A percentile compares a stretch with the other conserved stretches of the same genome.
Conservation (phyloP, 192 early-diverging fungal genomes). For the Thoreauomyces humboldtii region DNA sequence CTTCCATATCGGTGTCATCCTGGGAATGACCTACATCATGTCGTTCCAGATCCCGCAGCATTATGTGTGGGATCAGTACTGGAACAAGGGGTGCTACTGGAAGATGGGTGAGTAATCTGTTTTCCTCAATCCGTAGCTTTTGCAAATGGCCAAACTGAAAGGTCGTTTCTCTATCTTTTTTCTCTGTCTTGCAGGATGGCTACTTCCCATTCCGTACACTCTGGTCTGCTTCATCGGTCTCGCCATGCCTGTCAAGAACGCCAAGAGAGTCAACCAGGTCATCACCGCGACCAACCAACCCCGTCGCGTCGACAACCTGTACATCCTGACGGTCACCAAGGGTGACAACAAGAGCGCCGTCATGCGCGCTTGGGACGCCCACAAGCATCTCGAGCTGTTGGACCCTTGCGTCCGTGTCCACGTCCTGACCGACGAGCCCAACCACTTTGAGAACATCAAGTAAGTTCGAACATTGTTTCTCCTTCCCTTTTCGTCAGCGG, state of each 20-base stretch:
- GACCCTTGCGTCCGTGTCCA: slow-evolving; percentile 56
- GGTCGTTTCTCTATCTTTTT: neutral
- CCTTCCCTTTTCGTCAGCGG: no score
- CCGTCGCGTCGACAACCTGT: slow-evolving; percentile 53
- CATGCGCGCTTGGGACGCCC: slow-evolving; percentile 52
- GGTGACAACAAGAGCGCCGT: slow-evolving; percentile 56
- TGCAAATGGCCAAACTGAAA: neutral
- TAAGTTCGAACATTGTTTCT: no score
- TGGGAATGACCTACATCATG: slow-evolving; percentile 48
- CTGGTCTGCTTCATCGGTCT: slow-evolving; percentile 56
- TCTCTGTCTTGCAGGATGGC: slow-evolving; percentile 32
- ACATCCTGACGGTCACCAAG: slow-evolving; percentile 58
- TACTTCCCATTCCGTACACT: slow-evolving; percentile 56
- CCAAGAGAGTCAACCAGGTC: slow-evolving; percentile 25
- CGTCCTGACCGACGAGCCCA: slow-evolving; percentile 59
- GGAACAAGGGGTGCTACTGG: slow-evolving; percentile 57
- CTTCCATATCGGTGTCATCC: slow-evolving; percentile 42
- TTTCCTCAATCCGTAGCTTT: neutral
- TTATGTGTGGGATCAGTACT: slow-evolving; percentile 44
- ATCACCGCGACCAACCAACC: slow-evolving; percentile 8
- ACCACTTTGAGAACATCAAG: slow-evolving; percentile 55
- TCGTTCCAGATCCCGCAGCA: slow-evolving; percentile 39
- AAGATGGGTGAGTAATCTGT: slow-evolving; percentile 43
- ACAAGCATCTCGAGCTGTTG: slow-evolving; percentile 52
- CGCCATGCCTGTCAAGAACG: slow-evolving; percentile 46